phyloP scores from a whole-genome alignment of 768 basidiomycete species.

The Antrodiella citrinella region DNA sequence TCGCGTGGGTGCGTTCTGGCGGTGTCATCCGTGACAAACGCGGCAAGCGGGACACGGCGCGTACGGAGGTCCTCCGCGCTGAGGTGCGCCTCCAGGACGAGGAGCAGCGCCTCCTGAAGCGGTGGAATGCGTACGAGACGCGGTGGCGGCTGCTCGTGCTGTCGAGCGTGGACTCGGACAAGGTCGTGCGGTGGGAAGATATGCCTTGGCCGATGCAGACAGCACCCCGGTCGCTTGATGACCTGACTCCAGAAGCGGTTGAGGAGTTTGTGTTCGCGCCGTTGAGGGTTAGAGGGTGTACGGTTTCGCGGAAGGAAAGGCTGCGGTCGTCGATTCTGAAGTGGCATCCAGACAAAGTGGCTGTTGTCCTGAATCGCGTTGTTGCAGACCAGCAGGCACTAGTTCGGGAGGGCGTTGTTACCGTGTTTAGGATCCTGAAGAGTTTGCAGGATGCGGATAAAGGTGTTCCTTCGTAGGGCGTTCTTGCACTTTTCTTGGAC shows the following conservation, averaged over 20 bases:
- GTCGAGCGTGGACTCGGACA: conserved; percentile 14
- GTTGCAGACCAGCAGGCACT: conserved; percentile 34
- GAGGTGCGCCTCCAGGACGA: conserved; percentile 39
- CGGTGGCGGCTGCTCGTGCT: conserved; percentile 38
- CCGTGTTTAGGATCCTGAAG: conserved; percentile 31
- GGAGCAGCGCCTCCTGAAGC: conserved; percentile 28
- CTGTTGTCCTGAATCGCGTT: conserved; percentile 34
- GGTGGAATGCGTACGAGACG: conserved; percentile 48
- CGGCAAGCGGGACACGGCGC: conserved; percentile 41
- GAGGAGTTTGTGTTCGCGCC: conserved; percentile 43
- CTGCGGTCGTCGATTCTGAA: conserved; percentile 53
- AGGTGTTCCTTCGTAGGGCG: too few species aligned
- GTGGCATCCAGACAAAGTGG: conserved; percentile 65
- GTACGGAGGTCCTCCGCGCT: conserved; percentile 39
- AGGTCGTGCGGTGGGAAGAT: conserved; percentile 34
- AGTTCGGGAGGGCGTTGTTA: conserved; percentile 39
- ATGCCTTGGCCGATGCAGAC: conserved; percentile 55
- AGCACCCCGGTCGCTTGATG: conserved; percentile 14
- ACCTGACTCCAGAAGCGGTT: conserved; percentile 33
- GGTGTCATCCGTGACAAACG: conserved; percentile 43
- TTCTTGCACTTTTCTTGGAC: not conserved
- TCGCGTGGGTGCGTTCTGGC: conserved; percentile 53
- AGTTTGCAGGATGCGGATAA: conserved; percentile 26
- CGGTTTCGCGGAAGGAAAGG: conserved; percentile 38
- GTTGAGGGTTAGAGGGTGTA: conserved; percentile 33